Conservation (phyloP, 257 asterid species). For the Solanum verrucosum region DNA sequence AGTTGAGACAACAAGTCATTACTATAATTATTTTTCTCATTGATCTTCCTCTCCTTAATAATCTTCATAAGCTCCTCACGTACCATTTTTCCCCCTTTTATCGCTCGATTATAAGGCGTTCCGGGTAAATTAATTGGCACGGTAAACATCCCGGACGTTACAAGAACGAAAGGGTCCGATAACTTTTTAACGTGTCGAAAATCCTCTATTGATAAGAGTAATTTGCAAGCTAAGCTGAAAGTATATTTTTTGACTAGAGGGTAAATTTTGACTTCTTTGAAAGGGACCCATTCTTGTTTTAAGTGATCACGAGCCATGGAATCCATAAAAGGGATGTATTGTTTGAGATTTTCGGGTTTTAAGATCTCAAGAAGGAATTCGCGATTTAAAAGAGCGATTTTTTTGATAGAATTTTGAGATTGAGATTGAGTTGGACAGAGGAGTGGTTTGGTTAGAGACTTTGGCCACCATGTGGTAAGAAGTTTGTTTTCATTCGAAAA, state of each 20-base stretch:
- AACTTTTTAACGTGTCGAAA: constrained; percentile 5
- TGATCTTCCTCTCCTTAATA: background rate
- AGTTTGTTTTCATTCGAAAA: background rate
- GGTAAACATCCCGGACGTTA: background rate
- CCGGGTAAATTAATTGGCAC: no score
- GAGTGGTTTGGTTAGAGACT: background rate
- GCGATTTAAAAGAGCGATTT: background rate
- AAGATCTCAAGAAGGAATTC: background rate
- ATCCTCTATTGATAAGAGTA: background rate
- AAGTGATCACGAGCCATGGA: constrained; percentile 6
- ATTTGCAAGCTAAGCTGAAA: background rate
- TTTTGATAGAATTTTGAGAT: background rate
- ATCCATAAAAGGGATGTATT: constrained; percentile 10
- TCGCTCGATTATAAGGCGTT: no score
- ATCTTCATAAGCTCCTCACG: no score
- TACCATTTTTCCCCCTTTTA: no score
- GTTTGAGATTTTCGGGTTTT: constrained; percentile 3
- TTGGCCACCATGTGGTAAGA: constrained; percentile 8
- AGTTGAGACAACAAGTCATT: constrained; percentile 3
- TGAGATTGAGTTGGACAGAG: background rate
- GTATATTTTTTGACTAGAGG: background rate
- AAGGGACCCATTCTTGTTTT: background rate
- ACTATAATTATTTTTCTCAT: background rate
- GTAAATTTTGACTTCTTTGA: background rate
- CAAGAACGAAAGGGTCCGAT: background rate